phyloP scores from a whole-genome alignment of 257 asterid species.

The Anisodus tanguticus region DNA sequence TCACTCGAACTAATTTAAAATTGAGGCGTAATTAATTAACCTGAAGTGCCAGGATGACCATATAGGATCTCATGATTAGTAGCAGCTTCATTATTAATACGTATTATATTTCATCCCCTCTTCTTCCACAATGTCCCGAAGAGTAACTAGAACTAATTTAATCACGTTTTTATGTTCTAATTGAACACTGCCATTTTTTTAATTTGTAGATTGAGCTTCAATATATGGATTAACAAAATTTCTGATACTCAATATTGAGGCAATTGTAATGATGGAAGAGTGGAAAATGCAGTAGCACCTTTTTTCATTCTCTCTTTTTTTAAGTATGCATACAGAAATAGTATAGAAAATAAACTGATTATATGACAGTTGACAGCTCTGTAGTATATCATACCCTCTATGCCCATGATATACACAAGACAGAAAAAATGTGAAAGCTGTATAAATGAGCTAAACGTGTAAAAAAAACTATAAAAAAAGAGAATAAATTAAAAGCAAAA shows the following conservation, averaged over 20 bases:
- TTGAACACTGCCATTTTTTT: no score
- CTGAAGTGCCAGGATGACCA: background rate
- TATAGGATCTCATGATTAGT: background rate
- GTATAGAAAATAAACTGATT: background rate
- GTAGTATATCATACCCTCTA: background rate
- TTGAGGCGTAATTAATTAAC: background rate
- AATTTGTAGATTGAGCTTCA: no score
- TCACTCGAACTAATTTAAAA: background rate
- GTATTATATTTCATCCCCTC: background rate
- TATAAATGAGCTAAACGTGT: constrained; percentile 25
- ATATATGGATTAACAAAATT: no score
- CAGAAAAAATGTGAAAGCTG: background rate
- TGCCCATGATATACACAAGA: background rate
- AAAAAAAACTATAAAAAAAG: background rate
- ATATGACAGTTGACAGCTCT: background rate
- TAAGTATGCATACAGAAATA: background rate
- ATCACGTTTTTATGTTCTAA: background rate
- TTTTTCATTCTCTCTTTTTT: background rate
- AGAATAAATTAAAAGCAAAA: background rate
- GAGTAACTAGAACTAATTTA: background rate
- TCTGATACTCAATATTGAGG: no score
- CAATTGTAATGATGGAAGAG: no score
- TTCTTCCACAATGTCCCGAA: background rate
- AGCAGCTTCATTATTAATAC: background rate
- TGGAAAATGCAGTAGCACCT: background rate